These are phyloP conservation scores for Mortierella polycephala DNA, from an alignment of 371 early-diverging fungal genomes.

Conservation along the genomic window DNA sequence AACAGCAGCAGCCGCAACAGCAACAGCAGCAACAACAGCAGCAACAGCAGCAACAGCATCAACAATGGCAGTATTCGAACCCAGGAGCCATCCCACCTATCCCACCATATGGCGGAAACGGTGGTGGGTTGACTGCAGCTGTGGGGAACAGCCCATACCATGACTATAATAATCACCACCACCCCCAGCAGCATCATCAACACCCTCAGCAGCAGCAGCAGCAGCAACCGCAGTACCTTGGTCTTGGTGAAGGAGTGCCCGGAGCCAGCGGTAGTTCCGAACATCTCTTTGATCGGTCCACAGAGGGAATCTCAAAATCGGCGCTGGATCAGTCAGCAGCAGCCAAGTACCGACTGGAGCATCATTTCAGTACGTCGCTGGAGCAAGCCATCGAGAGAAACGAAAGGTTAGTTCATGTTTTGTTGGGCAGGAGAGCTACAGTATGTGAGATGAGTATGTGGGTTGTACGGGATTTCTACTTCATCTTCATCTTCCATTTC, in stretches of 20 bases:
- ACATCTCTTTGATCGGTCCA: slow-evolving; percentile 62
- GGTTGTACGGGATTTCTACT: not conserved
- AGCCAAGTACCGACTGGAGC: slow-evolving; percentile 89
- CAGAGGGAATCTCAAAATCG: slow-evolving; percentile 76
- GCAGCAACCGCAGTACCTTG: slow-evolving; percentile 10
- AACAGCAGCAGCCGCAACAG: slow-evolving; percentile 12
- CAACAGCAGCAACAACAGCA: slow-evolving; percentile 20
- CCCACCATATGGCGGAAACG: slow-evolving; percentile 22
- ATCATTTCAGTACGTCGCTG: slow-evolving; percentile 88
- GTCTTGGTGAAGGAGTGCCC: slow-evolving; percentile 4
- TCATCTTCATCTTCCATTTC: not conserved
- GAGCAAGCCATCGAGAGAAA: slow-evolving; percentile 92
- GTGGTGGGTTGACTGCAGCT: slow-evolving; percentile 3
- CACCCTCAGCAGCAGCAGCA: slow-evolving; percentile 17
- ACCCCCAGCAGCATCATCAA: slow-evolving; percentile 11
- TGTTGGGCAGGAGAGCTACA: slow-evolving; percentile 1
- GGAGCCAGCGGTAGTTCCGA: slow-evolving; percentile 36
- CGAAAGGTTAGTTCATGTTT: slow-evolving; percentile 65
- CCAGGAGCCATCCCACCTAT: slow-evolving; percentile 14
- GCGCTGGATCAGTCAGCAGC: slow-evolving; percentile 88
- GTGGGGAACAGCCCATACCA: slow-evolving; percentile 6
- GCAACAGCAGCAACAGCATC: slow-evolving; percentile 20
- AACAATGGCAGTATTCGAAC: slow-evolving; percentile 33
- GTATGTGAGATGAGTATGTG: not conserved
- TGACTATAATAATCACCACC: slow-evolving; percentile 17